These are phyloP conservation scores for Trichoderma citrinoviride DNA, from an alignment of 2,329 filamentous ascomycete species.

Conservation along the genomic window DNA sequence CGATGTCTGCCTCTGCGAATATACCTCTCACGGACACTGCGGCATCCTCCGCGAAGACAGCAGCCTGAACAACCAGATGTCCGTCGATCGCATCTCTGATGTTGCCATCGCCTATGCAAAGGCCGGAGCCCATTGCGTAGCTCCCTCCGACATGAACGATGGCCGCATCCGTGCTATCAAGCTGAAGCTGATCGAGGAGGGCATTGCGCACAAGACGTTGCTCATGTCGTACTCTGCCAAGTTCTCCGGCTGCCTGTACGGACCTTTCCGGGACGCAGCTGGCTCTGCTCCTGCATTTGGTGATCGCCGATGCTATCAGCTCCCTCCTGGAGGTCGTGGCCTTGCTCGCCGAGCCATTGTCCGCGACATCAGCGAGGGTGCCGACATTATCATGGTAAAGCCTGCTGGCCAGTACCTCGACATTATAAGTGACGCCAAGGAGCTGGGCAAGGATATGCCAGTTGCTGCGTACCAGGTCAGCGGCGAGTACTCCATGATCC, in stretches of 20 bases:
- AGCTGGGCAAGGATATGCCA: slow-evolving; percentile 85
- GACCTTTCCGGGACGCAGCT: slow-evolving; percentile 94
- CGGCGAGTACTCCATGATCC: slow-evolving; percentile 97
- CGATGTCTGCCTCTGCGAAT: slow-evolving; percentile 97
- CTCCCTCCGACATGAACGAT: slow-evolving; percentile 98
- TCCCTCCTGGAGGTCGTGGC: slow-evolving; percentile 87
- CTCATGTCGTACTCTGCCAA: slow-evolving; percentile 99
- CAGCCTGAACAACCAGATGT: slow-evolving; percentile 86
- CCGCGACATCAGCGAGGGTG: slow-evolving; percentile 88
- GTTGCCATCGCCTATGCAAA: slow-evolving; percentile 98
- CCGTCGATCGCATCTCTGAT: slow-evolving; percentile 90
- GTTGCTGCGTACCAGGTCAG: slow-evolving; percentile 96
- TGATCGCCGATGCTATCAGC: slow-evolving; percentile 94
- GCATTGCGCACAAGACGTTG: slow-evolving; percentile 84
- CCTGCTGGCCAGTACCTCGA: slow-evolving; percentile 93
- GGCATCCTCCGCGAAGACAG: slow-evolving; percentile 93
- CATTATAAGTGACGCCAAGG: slow-evolving; percentile 96
- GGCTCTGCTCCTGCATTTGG: slow-evolving; percentile 89
- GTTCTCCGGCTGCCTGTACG: slow-evolving; percentile 94
- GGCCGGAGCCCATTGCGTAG: slow-evolving; percentile 93
- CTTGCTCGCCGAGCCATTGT: slow-evolving; percentile 86
- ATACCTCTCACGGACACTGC: slow-evolving; percentile 96
- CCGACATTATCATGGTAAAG: slow-evolving; percentile 99
- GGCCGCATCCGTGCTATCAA: slow-evolving; percentile 97
- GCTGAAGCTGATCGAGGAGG: slow-evolving; percentile 92